These are phyloP conservation scores for Yueomyces sp. DNA, from an alignment of 805 yeast genomes.

Conservation along the genomic window DNA sequence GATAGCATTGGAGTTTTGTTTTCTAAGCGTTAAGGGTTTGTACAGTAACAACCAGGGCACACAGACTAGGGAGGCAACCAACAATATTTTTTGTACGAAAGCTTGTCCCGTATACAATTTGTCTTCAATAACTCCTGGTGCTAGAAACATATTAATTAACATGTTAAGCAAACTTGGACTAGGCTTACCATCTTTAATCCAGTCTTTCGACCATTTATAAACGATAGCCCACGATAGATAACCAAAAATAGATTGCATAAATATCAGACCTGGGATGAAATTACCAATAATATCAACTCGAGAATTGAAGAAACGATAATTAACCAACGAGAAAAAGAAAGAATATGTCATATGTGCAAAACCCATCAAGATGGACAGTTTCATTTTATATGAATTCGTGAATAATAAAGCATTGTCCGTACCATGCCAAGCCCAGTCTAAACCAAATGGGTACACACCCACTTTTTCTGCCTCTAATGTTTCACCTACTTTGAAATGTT, in stretches of 20 bases:
- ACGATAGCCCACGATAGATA: conserved; percentile 75
- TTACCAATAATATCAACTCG: conserved; percentile 78
- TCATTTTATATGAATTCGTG: conserved; percentile 95
- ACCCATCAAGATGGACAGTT: conserved; percentile 88
- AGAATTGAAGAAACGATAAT: conserved; percentile 56
- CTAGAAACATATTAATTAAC: conserved; percentile 88
- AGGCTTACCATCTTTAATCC: conserved; percentile 62
- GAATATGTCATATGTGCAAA: conserved; percentile 90
- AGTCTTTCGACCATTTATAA: conserved; percentile 90
- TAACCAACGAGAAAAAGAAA: conserved; percentile 70
- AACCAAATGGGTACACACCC: conserved; percentile 71
- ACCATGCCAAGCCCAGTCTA: conserved; percentile 96
- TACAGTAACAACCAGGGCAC: conserved; percentile 84
- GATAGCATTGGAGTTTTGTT: conserved; percentile 23
- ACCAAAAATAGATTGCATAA: conserved; percentile 95
- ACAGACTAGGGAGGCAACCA: conserved; percentile 69
- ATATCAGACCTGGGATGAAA: conserved; percentile 84
- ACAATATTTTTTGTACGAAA: conserved; percentile 54
- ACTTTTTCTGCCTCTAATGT: conserved; percentile 49
- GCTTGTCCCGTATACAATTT: conserved; percentile 72
- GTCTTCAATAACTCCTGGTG: conserved; percentile 83
- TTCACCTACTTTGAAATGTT: conserved; percentile 54
- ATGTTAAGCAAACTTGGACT: conserved; percentile 92
- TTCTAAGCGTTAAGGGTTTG: conserved; percentile 66
- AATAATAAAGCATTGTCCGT: conserved; percentile 83